Base-by-base conservation (phyloP, 495 filamentous ascomycete species). In the Penicillium silybi region DNA sequence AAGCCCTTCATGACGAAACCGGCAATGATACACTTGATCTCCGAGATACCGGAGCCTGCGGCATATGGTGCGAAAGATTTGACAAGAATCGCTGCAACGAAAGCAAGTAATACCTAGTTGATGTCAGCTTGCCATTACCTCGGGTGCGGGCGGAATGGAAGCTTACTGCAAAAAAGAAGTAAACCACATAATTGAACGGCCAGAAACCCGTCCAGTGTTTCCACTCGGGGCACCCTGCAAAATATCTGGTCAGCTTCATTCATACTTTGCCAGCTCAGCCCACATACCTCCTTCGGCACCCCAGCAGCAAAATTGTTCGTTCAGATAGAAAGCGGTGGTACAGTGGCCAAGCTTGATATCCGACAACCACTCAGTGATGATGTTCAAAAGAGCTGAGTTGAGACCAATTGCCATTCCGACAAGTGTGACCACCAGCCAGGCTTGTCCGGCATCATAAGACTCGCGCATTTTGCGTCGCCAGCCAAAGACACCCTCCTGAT, bases 1-100 rank as follows among this genome's bases (percentile, higher is more conserved):
- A 97, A 98, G 6, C 93, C 93, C 66, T 98, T 97, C 93, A 98
- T 98, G 50, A 97, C 88, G 59, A 98, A 98, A n/a, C 93, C 93
- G 6, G 92, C 92, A 61, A 98, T 96, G 58, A 98, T 98, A 70
- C 93, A 97, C 71, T 98, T 98, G 73, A 98, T 98, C 73, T 98
- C 93, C 22, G 92, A 97, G 50, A 98, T 98, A 42, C 93, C 93
- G 19, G 92, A 97, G 25, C 93, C 93, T 26, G 93, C 95, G 11
- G 93, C 95, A 67, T 98, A 98, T 13, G 93, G 95, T 10, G 93
- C 91, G 69, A 95, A 97, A 1, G 85, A 85, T 66, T 91, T 96
- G 65, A 98, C 93, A 15, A 98, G 77, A 34, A 78, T 83, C 2
- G 91, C 95, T 1, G 91, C 83, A 10, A 85, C 86, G 26, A 87